phyloP scores from a whole-genome alignment of 768 basidiomycete genomes.

The Lactarius quietus region DNA sequence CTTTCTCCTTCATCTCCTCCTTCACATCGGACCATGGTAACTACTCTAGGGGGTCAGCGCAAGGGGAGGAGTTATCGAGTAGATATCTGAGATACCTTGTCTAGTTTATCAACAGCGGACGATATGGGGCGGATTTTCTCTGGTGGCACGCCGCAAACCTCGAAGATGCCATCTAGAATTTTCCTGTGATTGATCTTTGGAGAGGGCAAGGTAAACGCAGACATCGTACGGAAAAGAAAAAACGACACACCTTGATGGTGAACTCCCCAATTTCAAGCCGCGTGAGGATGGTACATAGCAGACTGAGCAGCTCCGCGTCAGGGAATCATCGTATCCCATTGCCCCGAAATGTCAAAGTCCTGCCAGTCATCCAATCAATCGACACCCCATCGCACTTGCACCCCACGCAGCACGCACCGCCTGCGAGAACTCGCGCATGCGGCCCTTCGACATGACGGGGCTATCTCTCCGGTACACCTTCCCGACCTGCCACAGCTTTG shows the following conservation, averaged over 20 bases:
- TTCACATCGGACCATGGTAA: constrained; percentile 88
- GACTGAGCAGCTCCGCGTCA: constrained; percentile 87
- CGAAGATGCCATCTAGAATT: constrained; percentile 95
- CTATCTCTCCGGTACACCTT: constrained; percentile 97
- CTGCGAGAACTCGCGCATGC: constrained; percentile 98
- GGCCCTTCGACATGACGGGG: constrained; percentile 95
- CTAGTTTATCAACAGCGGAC: constrained; percentile 96
- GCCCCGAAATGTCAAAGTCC: constrained; percentile 95
- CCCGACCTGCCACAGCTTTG: constrained; percentile 97
- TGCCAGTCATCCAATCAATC: constrained; percentile 31
- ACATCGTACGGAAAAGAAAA: background rate
- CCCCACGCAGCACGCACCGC: constrained; percentile 53
- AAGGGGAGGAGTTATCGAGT: background rate
- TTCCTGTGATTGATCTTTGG: constrained; percentile 89
- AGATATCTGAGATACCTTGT: constrained; percentile 59
- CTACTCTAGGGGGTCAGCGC: constrained; percentile 29
- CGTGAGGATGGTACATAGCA: constrained; percentile 77
- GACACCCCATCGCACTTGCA: background rate
- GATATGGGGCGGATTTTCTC: constrained; percentile 92
- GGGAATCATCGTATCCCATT: constrained; percentile 96
- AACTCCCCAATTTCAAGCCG: constrained; percentile 91
- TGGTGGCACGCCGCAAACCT: constrained; percentile 88
- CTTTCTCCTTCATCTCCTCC: constrained; percentile 98
- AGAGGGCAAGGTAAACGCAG: background rate
- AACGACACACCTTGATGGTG: constrained; percentile 72